Conservation (phyloP, 2,329 filamentous ascomycete genomes). For the Xenoacremonium recifei region DNA sequence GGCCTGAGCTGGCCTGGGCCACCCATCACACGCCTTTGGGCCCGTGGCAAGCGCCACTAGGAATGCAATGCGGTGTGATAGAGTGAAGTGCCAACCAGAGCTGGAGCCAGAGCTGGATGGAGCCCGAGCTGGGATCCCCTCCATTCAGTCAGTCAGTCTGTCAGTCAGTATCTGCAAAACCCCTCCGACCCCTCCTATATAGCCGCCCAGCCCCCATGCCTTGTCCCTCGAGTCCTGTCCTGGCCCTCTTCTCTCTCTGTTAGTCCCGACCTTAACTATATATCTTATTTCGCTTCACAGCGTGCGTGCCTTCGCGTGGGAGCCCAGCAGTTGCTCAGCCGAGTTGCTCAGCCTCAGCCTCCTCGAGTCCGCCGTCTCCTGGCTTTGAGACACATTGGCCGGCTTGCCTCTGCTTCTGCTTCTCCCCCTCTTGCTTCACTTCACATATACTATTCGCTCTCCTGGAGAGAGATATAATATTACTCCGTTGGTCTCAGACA, state of each 20-base stretch:
- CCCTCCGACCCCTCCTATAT: slow-evolving; percentile 20
- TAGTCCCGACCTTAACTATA: too few relatives aligned
- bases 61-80: slow-evolving; percentile 1
- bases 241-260: slow-evolving; percentile 19
- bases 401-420: slow-evolving; percentile 2
- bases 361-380: slow-evolving; percentile 18
- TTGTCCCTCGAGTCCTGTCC: too few relatives aligned
- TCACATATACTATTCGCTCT: slow-evolving; percentile 4
- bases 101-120: neutral
- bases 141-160: too few relatives aligned
- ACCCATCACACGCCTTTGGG: slow-evolving; percentile 15
- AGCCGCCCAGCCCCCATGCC: slow-evolving; percentile 26
- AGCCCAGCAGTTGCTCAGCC: too few relatives aligned
- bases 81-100: neutral
- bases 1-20: slow-evolving; percentile 6
- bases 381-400: slow-evolving; percentile 8
- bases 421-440: slow-evolving; percentile 4
- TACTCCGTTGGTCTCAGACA: too few relatives aligned
- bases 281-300: too few relatives aligned
- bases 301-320: too few relatives aligned
- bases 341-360: too few relatives aligned
- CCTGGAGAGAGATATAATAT: too few relatives aligned
- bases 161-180: too few relatives aligned
- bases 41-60: neutral
- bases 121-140: slow-evolving; percentile 12